Base-by-base conservation (phyloP, 2,329 filamentous ascomycete species). In the Microsporum canis region DNA sequence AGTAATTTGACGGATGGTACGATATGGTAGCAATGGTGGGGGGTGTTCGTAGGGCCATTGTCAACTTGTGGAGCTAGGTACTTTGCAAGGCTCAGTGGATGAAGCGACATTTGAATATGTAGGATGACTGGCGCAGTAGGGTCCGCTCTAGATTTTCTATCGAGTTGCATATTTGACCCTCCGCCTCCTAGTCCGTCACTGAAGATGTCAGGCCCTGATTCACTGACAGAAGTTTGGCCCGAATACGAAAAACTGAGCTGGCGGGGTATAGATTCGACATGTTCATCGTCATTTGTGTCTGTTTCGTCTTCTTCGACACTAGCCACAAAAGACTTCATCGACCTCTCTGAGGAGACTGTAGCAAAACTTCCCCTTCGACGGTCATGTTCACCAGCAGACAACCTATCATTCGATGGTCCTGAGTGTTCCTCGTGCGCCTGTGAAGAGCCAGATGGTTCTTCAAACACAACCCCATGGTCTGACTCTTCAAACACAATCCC, bases 41-140 rank as follows among this genome's bases (percentile, higher is more conserved):
- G 70, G 6, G 65, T 65, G 61, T 39, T 66, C 64, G n/a, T 62
- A 12, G 39, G 2, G 5, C 14, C 6, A 53, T 57, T 68, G 61
- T 36, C 66, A 66, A 1, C 70, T 17, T 59, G 60, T 12, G 76
- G 71, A 53, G 76, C 79, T 3, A 88, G 69, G 66, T 83, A 87
- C 1, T 82, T 79, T 6, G 80, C 78, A 8, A 88, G 75, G 1
- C 83, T 86, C 59, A 85, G 76, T 0, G 84, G 83, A 68, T 86
- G 83, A 2, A 85, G 75, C 3, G 82, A 82, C 84, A 87, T 87
- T 67, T 87, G 84, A n/a, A 87, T 83, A 68, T 86, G 84, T 6
- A 87, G 75, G 3, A 80, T 80, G 8, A 84, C 60, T 17, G 57
- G 43, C 3, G 57, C n/a, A 27, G 43, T n/a, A 12, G 39, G 27